A percentile compares a stretch with the other conserved stretches of the same genome.
Evolutionary conservation across 2,329 filamentous ascomycete species (phyloP).

Genomic region (Cyanodermella asteris): DNA sequence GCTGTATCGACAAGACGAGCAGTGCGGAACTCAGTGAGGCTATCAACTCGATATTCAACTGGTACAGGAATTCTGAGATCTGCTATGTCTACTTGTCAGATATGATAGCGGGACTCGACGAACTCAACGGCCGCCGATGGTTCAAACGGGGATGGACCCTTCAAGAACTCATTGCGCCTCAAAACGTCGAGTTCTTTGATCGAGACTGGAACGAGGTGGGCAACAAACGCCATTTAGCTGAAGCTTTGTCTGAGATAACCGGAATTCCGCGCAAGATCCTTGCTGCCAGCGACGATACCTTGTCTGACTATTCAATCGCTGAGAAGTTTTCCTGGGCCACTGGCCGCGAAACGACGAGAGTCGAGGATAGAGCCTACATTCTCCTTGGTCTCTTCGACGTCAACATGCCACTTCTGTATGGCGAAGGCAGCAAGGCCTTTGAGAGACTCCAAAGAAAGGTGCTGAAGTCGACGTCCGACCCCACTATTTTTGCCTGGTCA

Average conservation of each 20-base stretch:
- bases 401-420: conserved; percentile 18
- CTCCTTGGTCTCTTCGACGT: conserved; percentile 16
- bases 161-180: conserved; percentile 12
- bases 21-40: conserved; percentile 10
- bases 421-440: conserved; percentile 12
- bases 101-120: conserved; percentile 2
- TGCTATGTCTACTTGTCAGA: conserved; percentile 10
- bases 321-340: conserved; percentile 17
- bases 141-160: conserved; percentile 12
- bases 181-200: conserved; percentile 8
- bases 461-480: conserved; percentile 6
- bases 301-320: too few species aligned
- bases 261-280: conserved; percentile 14
- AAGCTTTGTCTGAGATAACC: conserved; percentile 2
- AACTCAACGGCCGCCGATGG: conserved; percentile 7
- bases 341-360: conserved; percentile 12
- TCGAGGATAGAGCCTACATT: conserved; percentile 16
- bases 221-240: neutral
- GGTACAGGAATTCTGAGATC: conserved; percentile 8
- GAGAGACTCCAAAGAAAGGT: conserved; percentile 13
- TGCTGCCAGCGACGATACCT: conserved; percentile 10
- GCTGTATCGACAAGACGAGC: conserved; percentile 11
- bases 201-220: conserved; percentile 2
- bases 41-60: conserved; percentile 10
- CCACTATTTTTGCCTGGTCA: conserved; percentile 4